Evolutionary conservation across 768 basidiomycete species (phyloP), one percentile per base, ranked within the genome.

Genomic region (Tylopilus rubrobrunneus): DNA sequence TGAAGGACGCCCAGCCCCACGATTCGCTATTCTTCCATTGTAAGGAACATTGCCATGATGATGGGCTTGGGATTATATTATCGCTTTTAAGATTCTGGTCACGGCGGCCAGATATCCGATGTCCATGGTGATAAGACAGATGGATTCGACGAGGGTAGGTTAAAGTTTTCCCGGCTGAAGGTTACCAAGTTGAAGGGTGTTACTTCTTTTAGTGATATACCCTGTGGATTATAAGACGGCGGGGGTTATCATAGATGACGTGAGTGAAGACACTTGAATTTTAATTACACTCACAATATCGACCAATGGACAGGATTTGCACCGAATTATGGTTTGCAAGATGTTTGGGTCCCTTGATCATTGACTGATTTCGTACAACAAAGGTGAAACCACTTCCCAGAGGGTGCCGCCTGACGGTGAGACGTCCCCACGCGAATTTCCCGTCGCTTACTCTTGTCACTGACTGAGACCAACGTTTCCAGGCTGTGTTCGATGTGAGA

Each of bases 91-190:
- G 88, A 92, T 71, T 96, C 94, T 1, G 96, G 95, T 0, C 95
- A 98, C 62, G 96, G 97, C n/a, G 96, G 94, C 10, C 94, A 95
- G 65, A 85, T 86, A 3, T 77, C 76, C 49, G 93, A 97, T 69
- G 56, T 71, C 2, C 79, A 90, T 59, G 89, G 89, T 4, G 90
- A 92, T 59, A 86, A 95, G 69, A 71, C 76, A 0, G 87, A 90
- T 61, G 93, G 92, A 7, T 80, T 74, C 50, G 91, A 94, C 57
- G 91, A 93, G 77, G 82, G 85, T 84, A 23, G 0, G 57, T 31
- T n/a, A 11, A 15, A n/a, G 14, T 45, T 43, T 23, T 19, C 14
- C 3, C 34, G 2, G 19, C 7, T 3, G 2, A 28, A 7, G 4
- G 8, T 40, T 33, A 23, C 28, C 17, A 6, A 17, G 19, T 27